A percentile compares a stretch with the other conserved stretches of the same genome.
Evolutionary conservation across 495 filamentous ascomycete species (phyloP).

Genomic region (Penicillium argentinense): DNA sequence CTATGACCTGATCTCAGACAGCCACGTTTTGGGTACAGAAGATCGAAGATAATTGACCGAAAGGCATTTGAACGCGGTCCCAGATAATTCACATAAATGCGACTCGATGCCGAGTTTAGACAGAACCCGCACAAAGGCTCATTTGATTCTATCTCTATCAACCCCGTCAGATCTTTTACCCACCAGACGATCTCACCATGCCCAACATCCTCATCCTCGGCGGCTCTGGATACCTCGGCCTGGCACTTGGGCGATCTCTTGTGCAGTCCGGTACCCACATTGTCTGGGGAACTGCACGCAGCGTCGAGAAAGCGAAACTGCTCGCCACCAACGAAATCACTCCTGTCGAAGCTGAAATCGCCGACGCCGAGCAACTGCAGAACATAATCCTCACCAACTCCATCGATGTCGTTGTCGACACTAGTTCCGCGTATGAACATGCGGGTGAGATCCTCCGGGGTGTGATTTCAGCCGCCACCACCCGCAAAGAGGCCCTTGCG

Average conservation of each 20-base stretch:
- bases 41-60: too few species aligned
- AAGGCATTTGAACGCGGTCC: too few species aligned
- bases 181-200: too few species aligned
- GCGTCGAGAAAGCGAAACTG: slow-evolving; percentile 27
- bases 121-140: too few species aligned
- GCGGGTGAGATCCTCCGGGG: slow-evolving; percentile 15
- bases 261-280: slow-evolving; percentile 31
- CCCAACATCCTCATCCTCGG: slow-evolving; percentile 44
- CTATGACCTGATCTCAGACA: too few species aligned
- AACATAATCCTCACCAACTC: slow-evolving; percentile 17
- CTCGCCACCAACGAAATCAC: slow-evolving; percentile 29
- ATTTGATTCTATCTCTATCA: too few species aligned
- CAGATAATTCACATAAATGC: too few species aligned
- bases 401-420: slow-evolving; percentile 41
- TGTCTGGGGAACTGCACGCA: slow-evolving; percentile 41
- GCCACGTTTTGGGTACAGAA: too few species aligned
- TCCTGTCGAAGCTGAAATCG: slow-evolving; percentile 24
- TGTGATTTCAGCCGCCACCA: slow-evolving; percentile 21
- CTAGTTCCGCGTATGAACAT: slow-evolving; percentile 19
- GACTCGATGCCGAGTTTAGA: too few species aligned
- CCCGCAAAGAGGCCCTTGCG: slow-evolving; percentile 11
- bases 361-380: slow-evolving; percentile 11
- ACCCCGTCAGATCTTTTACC: too few species aligned
- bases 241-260: slow-evolving; percentile 31
- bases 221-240: slow-evolving; percentile 45